Conservation (phyloP, 106 monocot species). For the Dendrobium chrysotoxum region DNA sequence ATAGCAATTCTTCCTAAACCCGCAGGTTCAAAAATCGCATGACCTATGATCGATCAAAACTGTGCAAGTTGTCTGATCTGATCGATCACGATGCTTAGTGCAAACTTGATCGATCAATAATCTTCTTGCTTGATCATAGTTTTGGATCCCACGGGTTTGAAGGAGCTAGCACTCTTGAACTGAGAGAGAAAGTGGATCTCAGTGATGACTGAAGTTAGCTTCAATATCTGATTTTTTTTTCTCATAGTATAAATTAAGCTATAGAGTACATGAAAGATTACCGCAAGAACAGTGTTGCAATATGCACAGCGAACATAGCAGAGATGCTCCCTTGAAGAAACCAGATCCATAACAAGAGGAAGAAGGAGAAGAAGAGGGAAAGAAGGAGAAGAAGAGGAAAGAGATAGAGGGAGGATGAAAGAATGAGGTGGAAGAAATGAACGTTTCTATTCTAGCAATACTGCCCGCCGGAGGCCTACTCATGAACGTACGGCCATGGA, state of each 20-base stretch:
- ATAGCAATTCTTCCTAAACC: neutral
- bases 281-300: constrained; percentile 27
- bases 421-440: neutral
- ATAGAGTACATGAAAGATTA: neutral
- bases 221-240: too few species aligned
- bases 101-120: too few species aligned
- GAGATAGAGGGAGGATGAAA: neutral
- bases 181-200: too few species aligned
- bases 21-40: too few species aligned
- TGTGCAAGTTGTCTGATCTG: too few species aligned
- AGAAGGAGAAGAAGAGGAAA: neutral
- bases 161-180: too few species aligned
- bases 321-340: constrained; percentile 20
- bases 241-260: too few species aligned
- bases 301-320: constrained; percentile 31
- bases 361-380: neutral
- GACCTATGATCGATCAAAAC: too few species aligned
- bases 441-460: constrained; percentile 9
- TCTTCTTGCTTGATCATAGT: too few species aligned
- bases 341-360: constrained; percentile 17
- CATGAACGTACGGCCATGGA: neutral
- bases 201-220: too few species aligned
- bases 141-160: too few species aligned
- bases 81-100: too few species aligned
- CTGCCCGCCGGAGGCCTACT: constrained; percentile 5